Base-by-base conservation (phyloP, 2,329 filamentous ascomycete genomes). In the Alternaria tenuissima region DNA sequence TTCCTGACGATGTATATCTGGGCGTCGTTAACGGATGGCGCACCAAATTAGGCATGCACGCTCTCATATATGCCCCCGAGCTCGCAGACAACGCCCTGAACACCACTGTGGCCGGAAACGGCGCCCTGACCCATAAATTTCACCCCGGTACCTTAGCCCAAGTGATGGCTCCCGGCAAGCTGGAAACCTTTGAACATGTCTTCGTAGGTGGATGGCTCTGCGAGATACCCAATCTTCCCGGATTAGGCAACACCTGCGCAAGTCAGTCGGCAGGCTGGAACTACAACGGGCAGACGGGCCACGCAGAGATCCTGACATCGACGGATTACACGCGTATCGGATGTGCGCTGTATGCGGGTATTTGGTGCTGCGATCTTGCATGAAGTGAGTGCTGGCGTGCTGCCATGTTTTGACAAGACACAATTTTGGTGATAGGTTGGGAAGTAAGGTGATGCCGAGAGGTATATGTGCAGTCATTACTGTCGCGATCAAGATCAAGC, bases 21-120 rank as follows among this genome's bases (percentile, higher is more conserved):
- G 68, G 34, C 52, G 51, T 68, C 26, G 71, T 73, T 48, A 66
- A 70, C 49, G 62, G 62, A 22, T 76, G 69, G 66, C 34, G 34
- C 34, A 4, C 34, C 12, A 36, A 36, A 36, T 16, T 36, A 36
- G 14, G 8, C 34, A 36, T 52, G 30, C 18, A 4, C 71, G 73
- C 67, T 30, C 68, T 75, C 52, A 34, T 34, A 32, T 36, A 62
- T 24, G 64, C 69, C 51, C 14, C 61, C 8, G 67, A 66, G 53
- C 48, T 52, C 4, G 36, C 42, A 36, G 30, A 22, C 7, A 52
- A 52, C 22, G 54, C 54, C 18, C 22, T 32, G 44, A 24, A 57
- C 44, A 43, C 44, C 8, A 46, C 51, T 7, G 20, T 14, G 9
- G 8, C 24, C 3, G 34, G 59, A 18, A 61, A 63, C 22, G 62